Conservation (phyloP, 352 stramenopile species). For the Pythium monospermum region DNA sequence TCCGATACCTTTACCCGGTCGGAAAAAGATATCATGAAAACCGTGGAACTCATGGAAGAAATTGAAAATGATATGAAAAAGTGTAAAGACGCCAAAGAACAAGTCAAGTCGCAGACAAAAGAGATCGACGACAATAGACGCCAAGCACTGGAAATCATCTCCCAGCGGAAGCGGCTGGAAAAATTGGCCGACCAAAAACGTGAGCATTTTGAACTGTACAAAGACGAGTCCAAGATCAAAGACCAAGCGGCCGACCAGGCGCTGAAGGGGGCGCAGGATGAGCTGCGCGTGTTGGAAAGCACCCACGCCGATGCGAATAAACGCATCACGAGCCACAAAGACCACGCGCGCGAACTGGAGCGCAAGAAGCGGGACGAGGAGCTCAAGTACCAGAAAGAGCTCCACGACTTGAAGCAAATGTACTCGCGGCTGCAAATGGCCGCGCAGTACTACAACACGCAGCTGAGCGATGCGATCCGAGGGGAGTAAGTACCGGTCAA, state of each 20-base stretch:
- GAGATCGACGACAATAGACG: slow-evolving; percentile 49
- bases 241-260: slow-evolving; percentile 54
- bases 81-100: slow-evolving; percentile 65
- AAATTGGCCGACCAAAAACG: slow-evolving; percentile 70
- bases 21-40: slow-evolving; percentile 66
- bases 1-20: slow-evolving; percentile 61
- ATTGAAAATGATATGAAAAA: slow-evolving; percentile 58
- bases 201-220: slow-evolving; percentile 58
- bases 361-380: slow-evolving; percentile 62
- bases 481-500: slow-evolving; percentile 3
- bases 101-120: slow-evolving; percentile 51
- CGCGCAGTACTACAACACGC: slow-evolving; percentile 62
- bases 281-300: slow-evolving; percentile 52
- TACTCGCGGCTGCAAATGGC: slow-evolving; percentile 59
- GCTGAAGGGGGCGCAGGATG: slow-evolving; percentile 41
- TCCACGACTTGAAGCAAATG: slow-evolving; percentile 67
- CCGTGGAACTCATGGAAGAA: slow-evolving; percentile 53
- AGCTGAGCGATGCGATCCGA: slow-evolving; percentile 47
- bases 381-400: slow-evolving; percentile 53
- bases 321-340: slow-evolving; percentile 45
- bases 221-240: slow-evolving; percentile 56
- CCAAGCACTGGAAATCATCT: slow-evolving; percentile 47
- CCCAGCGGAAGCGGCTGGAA: slow-evolving; percentile 62
- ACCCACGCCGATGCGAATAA: slow-evolving; percentile 44
- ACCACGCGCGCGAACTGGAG: slow-evolving; percentile 53